Conservation (phyloP, 2,329 filamentous ascomycete genomes). For the Pseudogymnoascus sp. region DNA sequence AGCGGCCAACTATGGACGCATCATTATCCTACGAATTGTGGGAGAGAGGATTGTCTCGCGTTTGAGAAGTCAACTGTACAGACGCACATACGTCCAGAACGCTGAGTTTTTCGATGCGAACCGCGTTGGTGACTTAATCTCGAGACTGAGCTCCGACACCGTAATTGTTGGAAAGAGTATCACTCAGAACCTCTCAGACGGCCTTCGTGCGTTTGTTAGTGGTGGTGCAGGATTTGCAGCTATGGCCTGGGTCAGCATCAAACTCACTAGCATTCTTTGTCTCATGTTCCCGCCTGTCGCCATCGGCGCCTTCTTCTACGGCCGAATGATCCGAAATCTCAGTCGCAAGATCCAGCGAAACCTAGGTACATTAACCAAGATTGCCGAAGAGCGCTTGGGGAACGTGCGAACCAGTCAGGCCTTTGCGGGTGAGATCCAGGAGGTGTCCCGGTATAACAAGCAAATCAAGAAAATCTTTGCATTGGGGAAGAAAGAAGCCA, state of each 20-base stretch:
- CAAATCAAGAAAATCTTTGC: slow-evolving; percentile 89
- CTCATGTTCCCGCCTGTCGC: slow-evolving; percentile 88
- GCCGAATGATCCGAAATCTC: slow-evolving; percentile 77
- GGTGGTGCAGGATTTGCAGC: slow-evolving; percentile 81
- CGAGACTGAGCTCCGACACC: slow-evolving; percentile 87
- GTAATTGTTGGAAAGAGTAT: slow-evolving; percentile 98
- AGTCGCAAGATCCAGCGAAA: slow-evolving; percentile 92
- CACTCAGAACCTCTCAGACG: slow-evolving; percentile 94
- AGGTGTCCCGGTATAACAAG: slow-evolving; percentile 82
- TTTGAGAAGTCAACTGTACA: slow-evolving; percentile 80
- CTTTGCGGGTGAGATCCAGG: slow-evolving; percentile 86
- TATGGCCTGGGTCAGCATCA: slow-evolving; percentile 93
- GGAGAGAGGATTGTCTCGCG: slow-evolving; percentile 91
- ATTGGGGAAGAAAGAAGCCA: slow-evolving; percentile 76
- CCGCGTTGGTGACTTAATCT: slow-evolving; percentile 91
- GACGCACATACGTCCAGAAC: slow-evolving; percentile 90
- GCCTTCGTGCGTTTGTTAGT: slow-evolving; percentile 82
- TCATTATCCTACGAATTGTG: slow-evolving; percentile 86
- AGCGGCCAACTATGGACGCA: slow-evolving; percentile 84
- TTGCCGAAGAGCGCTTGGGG: slow-evolving; percentile 93
- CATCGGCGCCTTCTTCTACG: slow-evolving; percentile 84
- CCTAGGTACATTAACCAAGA: slow-evolving; percentile 85
- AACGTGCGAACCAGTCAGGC: slow-evolving; percentile 96
- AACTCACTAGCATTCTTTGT: slow-evolving; percentile 78
- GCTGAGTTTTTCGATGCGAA: slow-evolving; percentile 99